Conservation (phyloP, 2,329 filamentous ascomycete genomes). For the Sporothrix humicola region DNA sequence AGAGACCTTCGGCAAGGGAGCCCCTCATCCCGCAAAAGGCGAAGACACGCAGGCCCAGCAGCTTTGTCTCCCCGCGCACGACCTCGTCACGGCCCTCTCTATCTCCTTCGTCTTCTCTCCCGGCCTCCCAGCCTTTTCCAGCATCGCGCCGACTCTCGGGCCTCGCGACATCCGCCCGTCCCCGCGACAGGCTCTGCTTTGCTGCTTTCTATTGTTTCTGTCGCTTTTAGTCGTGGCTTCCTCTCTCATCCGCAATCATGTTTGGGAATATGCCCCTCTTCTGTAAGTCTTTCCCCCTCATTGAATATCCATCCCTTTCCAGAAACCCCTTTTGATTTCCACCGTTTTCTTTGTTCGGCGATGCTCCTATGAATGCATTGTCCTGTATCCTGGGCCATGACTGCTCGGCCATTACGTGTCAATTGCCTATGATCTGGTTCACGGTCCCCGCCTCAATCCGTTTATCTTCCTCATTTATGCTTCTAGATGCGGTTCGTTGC, state of each 20-base stretch:
- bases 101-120: neutral
- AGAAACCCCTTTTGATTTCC: neutral
- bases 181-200: neutral
- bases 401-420: neutral
- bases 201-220: neutral
- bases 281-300: constrained; percentile 45
- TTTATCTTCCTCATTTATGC: constrained; percentile 22
- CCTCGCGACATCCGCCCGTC: neutral
- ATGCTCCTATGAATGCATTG: neutral
- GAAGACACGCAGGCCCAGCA: neutral
- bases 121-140: neutral
- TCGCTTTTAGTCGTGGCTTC: neutral
- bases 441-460: neutral
- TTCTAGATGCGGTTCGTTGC: constrained; percentile 6
- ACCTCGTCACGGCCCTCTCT: constrained; percentile 1
- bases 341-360: constrained; percentile 10
- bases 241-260: constrained; percentile 44
- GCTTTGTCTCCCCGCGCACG: constrained; percentile 22
- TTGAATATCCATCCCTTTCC: neutral
- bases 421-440: neutral
- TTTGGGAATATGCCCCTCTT: constrained; percentile 52
- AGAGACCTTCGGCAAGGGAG: constrained; percentile 4
- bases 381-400: constrained; percentile 15
- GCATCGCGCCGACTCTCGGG: neutral
- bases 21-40: constrained; percentile 6